Evolutionary conservation across 2,329 filamentous ascomycete genomes (phyloP), one percentile per base, ranked within the genome.

Genomic region (Scedosporium apiospermum): DNA sequence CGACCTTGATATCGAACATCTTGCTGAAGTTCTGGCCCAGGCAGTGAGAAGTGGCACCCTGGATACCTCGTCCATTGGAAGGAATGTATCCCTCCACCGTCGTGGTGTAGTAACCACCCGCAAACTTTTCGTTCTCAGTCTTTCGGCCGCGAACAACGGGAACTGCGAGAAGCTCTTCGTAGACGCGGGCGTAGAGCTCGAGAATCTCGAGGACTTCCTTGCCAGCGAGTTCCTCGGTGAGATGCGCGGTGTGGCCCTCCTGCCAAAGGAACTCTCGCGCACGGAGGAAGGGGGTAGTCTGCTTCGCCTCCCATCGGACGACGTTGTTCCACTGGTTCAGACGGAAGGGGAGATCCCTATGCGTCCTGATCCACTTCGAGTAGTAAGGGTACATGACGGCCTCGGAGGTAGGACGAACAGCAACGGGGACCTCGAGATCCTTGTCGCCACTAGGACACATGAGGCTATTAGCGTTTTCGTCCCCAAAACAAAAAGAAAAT

Each of bases 1-100:
- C 93, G 34, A 99, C 91, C 0, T 89, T 96, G 74, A 99, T 98
- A 75, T 95, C 89, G 74, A 98, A 99, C 93, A 99, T 99, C 78
- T 96, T 97, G 75, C 89, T 93, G 78, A 99, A 99, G 79, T 99
- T 97, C 78, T 99, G 95, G 61, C 95, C 95, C 7, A 99, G 82
- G 70, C 88, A 91, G 80, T 99, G 95, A 61, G 91, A 96, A 49
- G 95, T 99, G 61, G 87, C 95, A 67, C 93, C 95, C 78, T 99
- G 95, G 65, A 99, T 98, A 74, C 95, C 95, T 73, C 95, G 89
- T 26, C 95, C 95, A 67, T 96, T 98, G 65, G 91, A 87, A 42
- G 95, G 93, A 68, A 99, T 97, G 75, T 96, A 99, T 41, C 92
- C 95, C 78, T 99, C 95, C 58, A 96, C 90, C 1, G 95, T 99